Evolutionary conservation across 768 basidiomycete genomes (phyloP), one percentile per base, ranked within the genome.

Genomic region (Porphyrellus cyaneotinctus): DNA sequence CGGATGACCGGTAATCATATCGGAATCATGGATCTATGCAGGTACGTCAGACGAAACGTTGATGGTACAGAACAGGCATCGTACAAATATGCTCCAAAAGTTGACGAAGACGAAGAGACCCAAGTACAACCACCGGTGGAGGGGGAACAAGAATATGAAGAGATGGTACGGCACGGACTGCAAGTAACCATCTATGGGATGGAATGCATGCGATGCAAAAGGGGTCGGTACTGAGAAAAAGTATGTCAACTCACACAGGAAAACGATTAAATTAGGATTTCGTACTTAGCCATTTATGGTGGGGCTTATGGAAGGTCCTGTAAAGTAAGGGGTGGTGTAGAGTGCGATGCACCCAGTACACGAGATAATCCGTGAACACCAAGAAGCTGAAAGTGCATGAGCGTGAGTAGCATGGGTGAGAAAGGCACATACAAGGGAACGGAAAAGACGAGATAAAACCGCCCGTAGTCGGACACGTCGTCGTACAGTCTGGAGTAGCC

Each of bases 211-310:
- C 22, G 95, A 95, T 30, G 97, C 91, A 63, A 91, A 99, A 0
- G 97, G 97, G 0, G 97, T 97, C 6, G 97, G 95, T 54, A 99
- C 94, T 97, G 51, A 64, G 1, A 0, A 18, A 44, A 42, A 15
- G 47, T 9, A 30, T 14, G 59, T 66, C 18, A 60, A 10, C n/a
- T 26, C 18, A 13, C 18, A 13, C 15, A 36, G 49, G 11, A 41
- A 55, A 33, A 17, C 9, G n/a, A 41, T 23, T 43, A 20, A 38
- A 17, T 14, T 11, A 23, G 23, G 2, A 4, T 0, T 13, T 49
- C 93, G 51, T 69, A 95, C 94, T 83, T 58, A 98, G 76, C 97
- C 97, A 99, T 72, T 91, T 95, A 79, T 99, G 97, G 69, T 99
- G 97, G 2, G 95, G 94, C 70, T 99, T 99, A 72, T 99, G 97